Percentiles rank a stretch among this genome's conserved stretches.
These are phyloP conservation scores for Lomentospora prolificans DNA, from an alignment of 2,329 filamentous ascomycete species.

Conservation along the genomic window DNA sequence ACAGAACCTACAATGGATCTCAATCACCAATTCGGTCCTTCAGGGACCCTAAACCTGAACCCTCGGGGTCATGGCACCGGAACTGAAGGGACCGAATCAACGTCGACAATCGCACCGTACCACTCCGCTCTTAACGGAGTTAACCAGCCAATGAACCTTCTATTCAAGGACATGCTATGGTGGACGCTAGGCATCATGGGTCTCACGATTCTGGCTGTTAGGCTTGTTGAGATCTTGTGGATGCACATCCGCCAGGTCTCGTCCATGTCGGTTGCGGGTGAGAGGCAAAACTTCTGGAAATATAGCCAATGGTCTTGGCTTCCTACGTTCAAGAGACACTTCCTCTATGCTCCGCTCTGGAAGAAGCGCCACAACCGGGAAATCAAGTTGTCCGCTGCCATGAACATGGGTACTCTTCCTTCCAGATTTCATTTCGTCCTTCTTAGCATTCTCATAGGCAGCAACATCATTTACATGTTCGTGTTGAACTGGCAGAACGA, in stretches of 20 bases:
- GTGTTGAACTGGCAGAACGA: slow-evolving; percentile 47
- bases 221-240: slow-evolving; percentile 44
- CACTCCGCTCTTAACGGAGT: slow-evolving; percentile 49
- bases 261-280: slow-evolving; percentile 42
- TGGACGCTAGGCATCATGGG: slow-evolving; percentile 49
- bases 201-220: slow-evolving; percentile 41
- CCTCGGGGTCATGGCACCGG: slow-evolving; percentile 13
- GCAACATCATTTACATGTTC: slow-evolving; percentile 55
- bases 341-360: slow-evolving; percentile 52
- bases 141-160: slow-evolving; percentile 45
- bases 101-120: slow-evolving; percentile 44
- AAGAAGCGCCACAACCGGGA: slow-evolving; percentile 60
- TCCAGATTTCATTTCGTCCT: slow-evolving; percentile 54
- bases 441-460: slow-evolving; percentile 45
- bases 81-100: slow-evolving; percentile 18
- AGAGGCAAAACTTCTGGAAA: slow-evolving; percentile 51
- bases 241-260: slow-evolving; percentile 48
- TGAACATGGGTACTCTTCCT: slow-evolving; percentile 55
- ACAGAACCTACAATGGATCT: background rate
- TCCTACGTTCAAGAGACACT: slow-evolving; percentile 50
- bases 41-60: slow-evolving; percentile 15
- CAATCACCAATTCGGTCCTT: slow-evolving; percentile 4
- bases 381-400: slow-evolving; percentile 48
- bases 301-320: slow-evolving; percentile 48
- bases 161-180: slow-evolving; percentile 50